Base-by-base conservation (phyloP, 352 stramenopile species). In the Pythium aristosporum region DNA sequence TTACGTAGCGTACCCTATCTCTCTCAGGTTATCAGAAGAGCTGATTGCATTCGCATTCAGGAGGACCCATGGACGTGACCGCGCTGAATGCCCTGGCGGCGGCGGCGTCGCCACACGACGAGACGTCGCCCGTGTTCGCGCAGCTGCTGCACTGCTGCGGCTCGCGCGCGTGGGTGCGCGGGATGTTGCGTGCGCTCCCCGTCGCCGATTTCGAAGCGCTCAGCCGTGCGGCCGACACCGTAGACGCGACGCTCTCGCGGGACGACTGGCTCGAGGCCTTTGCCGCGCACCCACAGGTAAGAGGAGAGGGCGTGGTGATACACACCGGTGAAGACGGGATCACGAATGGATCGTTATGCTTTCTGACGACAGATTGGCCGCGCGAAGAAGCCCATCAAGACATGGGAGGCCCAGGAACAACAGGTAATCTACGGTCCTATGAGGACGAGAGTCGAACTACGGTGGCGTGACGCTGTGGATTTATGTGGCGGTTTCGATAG, bases 321-420 rank as follows among this genome's bases (percentile, higher is more conserved):
- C 13, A 10, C 16, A 1, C 3, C 25, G 25, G 20, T 30, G 23
- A 25, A 44, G 23, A 30, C 15, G 47, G 25, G 16, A 25, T 25
- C 30, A 30, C 25, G 1, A 5, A 30, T 30, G 53, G 54, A 52
- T 37, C 39, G 21, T 48, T 15, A 34, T 55, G 13, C 5, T 15
- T 20, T 41, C 12, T 52, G 3, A 9, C 8, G 42, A 13, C 37
- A 91, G 82, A 92, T 92, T 71, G 80, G 82, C 20, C 76, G 80
- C 23, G 72, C 75, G 50, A 89, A 88, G 58, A 72, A 80, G 55
- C 72, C 79, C 16, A 89, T 92, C 48, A 81, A 79, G 60, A 61
- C 80, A 28, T 92, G 80, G 82, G 82, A 90, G 69, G 80, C 82
- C 12, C 82, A 92, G 51, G 82, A 92, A 48, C 82, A 92, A 72